phyloP scores from a whole-genome alignment of 2,329 filamentous ascomycete species.

The Epicoccum sorghinum region DNA sequence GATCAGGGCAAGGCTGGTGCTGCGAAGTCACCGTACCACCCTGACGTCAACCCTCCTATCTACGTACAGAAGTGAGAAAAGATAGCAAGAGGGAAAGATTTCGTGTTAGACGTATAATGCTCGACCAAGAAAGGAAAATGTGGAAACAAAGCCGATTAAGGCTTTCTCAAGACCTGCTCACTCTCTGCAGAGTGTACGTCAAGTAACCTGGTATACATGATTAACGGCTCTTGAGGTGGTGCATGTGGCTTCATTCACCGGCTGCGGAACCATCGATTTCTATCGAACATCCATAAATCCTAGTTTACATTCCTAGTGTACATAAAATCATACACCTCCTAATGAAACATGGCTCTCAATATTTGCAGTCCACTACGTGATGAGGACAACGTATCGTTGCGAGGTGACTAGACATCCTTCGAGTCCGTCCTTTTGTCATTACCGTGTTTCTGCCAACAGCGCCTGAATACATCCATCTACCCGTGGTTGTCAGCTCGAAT shows the following conservation, averaged over 20 bases:
- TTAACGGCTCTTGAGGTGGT: too few species aligned
- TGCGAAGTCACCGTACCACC: slow-evolving; percentile 37
- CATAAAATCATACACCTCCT: slow-evolving; percentile 7
- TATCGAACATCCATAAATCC: not conserved
- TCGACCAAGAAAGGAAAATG: too few species aligned
- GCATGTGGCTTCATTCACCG: too few species aligned
- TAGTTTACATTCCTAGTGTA: slow-evolving; percentile 13
- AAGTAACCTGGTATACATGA: too few species aligned
- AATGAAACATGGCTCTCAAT: slow-evolving; percentile 2
- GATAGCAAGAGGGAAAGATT: not conserved
- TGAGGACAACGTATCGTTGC: not conserved
- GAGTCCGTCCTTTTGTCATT: slow-evolving; percentile 83
- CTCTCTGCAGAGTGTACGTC: too few species aligned
- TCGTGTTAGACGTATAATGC: too few species aligned
- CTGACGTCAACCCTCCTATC: slow-evolving; percentile 36
- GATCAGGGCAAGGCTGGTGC: slow-evolving; percentile 58
- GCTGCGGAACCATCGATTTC: not conserved
- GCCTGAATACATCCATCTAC: slow-evolving; percentile 87
- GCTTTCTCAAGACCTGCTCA: too few species aligned
- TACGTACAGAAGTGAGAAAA: slow-evolving; percentile 24
- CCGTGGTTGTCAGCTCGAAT: not conserved
- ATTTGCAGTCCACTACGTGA: too few species aligned
- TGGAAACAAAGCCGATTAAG: too few species aligned
- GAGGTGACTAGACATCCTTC: slow-evolving; percentile 65
- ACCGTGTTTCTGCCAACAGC: slow-evolving; percentile 89